Base-by-base conservation (phyloP, 352 stramenopile genomes). In the Globisporangium canariense region DNA sequence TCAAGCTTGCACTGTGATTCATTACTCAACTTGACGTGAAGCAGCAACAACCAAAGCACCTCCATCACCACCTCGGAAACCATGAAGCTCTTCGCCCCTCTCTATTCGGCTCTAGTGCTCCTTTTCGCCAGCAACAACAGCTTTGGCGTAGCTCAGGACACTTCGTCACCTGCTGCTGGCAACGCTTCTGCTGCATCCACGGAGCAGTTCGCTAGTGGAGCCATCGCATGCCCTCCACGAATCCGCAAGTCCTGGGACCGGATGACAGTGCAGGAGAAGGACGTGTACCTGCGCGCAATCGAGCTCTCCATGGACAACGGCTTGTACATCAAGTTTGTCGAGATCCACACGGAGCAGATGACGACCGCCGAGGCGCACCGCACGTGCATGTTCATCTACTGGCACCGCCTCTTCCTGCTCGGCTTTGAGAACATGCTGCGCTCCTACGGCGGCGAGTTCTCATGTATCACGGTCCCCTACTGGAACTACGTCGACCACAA, bases 341-440 rank as follows among this genome's bases (percentile, higher is more conserved):
- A 93, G 71, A 88, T 95, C 66, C 88, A 96, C 69, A 91, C 82
- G 52, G 82, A 96, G 73, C 75, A 85, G 61, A 91, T 94, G 83
- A 92, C 82, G 51, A 87, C 83, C 0, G 60, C 66, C 0, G 86
- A 96, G 70, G 88, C 88, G 18, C 88, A 96, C 65, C 78, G 82
- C 51, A 95, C 85, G 66, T 94, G 86, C 64, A 93, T 95, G 82
- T 96, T 96, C 57, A 43, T 95, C 61, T 95, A 92, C 62, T 96
- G 88, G 88, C 88, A 96, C 65, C 88, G 88, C 28, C 50, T 80
- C 40, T 65, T 96, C 60, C 66, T 96, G 13, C 70, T 94, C 16
- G 88, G 75, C 4, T 96, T 92, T 65, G 88, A 96, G 66, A 94
- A 95, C 65, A 88, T 96, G 80, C 62, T 96, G 38, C 80, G 88